These are phyloP conservation scores for Cercospora beticola DNA, from an alignment of 2,329 filamentous ascomycete species.

Conservation along the genomic window DNA sequence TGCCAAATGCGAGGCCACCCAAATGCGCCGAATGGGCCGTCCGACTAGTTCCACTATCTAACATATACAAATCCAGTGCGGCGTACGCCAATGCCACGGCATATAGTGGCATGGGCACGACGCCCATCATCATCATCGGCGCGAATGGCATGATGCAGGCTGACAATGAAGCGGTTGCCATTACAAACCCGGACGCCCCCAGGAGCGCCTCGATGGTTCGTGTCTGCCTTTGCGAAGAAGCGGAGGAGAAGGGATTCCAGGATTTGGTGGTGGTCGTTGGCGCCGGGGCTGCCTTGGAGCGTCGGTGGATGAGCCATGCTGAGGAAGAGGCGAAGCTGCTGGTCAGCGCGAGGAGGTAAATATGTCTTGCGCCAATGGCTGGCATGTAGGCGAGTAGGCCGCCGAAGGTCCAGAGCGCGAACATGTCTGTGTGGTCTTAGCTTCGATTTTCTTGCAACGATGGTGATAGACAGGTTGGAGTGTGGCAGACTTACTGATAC, in stretches of 20 bases:
- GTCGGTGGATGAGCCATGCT: constrained; percentile 28
- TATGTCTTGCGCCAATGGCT: constrained; percentile 29
- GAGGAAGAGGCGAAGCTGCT: constrained; percentile 30
- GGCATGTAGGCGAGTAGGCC: constrained; percentile 36
- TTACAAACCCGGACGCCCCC: constrained; percentile 46
- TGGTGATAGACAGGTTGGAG: background rate
- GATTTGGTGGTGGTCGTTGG: background rate
- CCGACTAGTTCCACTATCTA: constrained; percentile 33
- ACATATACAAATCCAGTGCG: constrained; percentile 41
- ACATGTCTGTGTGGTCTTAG: constrained; percentile 37
- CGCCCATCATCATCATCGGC: constrained; percentile 39
- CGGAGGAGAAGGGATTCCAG: background rate
- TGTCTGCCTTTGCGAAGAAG: background rate
- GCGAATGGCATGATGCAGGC: constrained; percentile 42
- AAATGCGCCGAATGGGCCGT: constrained; percentile 48
- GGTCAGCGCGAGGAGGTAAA: constrained; percentile 30
- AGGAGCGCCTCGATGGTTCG: constrained; percentile 19
- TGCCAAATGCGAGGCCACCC: constrained; percentile 45
- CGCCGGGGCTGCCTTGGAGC: background rate
- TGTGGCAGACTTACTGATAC: constrained; percentile 31
- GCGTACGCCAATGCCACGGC: constrained; percentile 39
- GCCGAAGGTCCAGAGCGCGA: constrained; percentile 43
- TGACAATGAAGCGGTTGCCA: constrained; percentile 42
- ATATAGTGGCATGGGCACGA: constrained; percentile 45
- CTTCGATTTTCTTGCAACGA: constrained; percentile 21